phyloP scores from a whole-genome alignment of 805 yeast species.

The Candida lessepsii region DNA sequence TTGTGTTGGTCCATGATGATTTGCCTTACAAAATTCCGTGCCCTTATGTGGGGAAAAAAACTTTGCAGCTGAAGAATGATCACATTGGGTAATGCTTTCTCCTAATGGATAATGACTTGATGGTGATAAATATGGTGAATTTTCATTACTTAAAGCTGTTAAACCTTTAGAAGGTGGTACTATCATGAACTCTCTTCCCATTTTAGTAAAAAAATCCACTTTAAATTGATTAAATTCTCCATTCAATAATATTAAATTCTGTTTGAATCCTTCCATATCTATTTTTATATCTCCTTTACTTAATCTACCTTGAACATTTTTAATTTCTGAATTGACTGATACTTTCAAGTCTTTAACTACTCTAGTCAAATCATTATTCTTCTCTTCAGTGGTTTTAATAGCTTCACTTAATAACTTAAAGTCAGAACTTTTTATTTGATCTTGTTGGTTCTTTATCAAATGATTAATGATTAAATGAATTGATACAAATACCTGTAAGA shows the following conservation, averaged over 20 bases:
- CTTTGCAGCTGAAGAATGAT: too few species aligned
- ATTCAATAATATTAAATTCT: slow-evolving; percentile 7
- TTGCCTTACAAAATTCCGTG: not conserved
- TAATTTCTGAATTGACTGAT: slow-evolving; percentile 1
- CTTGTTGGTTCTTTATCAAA: slow-evolving; percentile 3
- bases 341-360: not conserved
- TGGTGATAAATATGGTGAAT: not conserved
- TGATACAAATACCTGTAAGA: slow-evolving; percentile 7
- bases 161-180: slow-evolving; percentile 7
- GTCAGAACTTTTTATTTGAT: not conserved
- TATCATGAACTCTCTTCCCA: slow-evolving; percentile 8
- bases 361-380: not conserved
- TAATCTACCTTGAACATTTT: slow-evolving; percentile 17
- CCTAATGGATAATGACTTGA: not conserved
- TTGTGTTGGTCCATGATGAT: not conserved
- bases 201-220: slow-evolving; percentile 9
- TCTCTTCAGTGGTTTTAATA: not conserved
- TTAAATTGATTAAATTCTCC: slow-evolving; percentile 14
- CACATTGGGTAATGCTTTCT: too few species aligned
- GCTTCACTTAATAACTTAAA: not conserved
- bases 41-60: not conserved
- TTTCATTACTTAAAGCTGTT: not conserved
- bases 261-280: slow-evolving; percentile 14
- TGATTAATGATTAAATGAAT: slow-evolving; percentile 2
- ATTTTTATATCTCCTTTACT: slow-evolving; percentile 17